Percentiles rank a stretch among this genome's conserved stretches.
These are phyloP conservation scores for Abrus precatorius DNA, from an alignment of 306 rosid species.

Conservation along the genomic window DNA sequence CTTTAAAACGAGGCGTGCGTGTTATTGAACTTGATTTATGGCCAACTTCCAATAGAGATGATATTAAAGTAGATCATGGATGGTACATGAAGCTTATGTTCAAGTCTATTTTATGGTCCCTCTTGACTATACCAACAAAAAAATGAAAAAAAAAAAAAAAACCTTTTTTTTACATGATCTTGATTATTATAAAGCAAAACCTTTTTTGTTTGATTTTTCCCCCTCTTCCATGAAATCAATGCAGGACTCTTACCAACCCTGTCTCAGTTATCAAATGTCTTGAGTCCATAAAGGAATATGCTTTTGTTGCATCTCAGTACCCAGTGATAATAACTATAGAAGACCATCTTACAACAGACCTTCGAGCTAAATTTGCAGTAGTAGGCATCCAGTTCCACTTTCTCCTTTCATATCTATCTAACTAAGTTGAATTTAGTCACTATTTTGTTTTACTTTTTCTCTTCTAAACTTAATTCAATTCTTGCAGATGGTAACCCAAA, in stretches of 20 bases:
- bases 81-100: slow-evolving; percentile 59
- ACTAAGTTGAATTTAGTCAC: background rate
- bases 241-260: slow-evolving; percentile 92
- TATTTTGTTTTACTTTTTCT: slow-evolving; percentile 14
- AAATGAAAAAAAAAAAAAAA: background rate
- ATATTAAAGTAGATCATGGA: slow-evolving; percentile 88
- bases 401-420: background rate
- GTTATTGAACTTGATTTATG: slow-evolving; percentile 92
- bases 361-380: slow-evolving; percentile 83
- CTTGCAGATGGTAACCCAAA: slow-evolving; percentile 74
- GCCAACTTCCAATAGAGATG: slow-evolving; percentile 82
- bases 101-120: slow-evolving; percentile 19
- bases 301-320: slow-evolving; percentile 79
- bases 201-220: background rate
- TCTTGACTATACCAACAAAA: background rate
- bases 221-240: slow-evolving; percentile 33
- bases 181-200: background rate
- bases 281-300: slow-evolving; percentile 76
- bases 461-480: slow-evolving; percentile 30
- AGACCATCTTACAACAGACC: slow-evolving; percentile 85
- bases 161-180: background rate
- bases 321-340: slow-evolving; percentile 95
- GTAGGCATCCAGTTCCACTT: slow-evolving; percentile 46
- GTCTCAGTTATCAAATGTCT: slow-evolving; percentile 78
- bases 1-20: slow-evolving; percentile 76